Evolutionary conservation across 176 grass and related monocot species (phyloP).

Genomic region (Avena insularis): DNA sequence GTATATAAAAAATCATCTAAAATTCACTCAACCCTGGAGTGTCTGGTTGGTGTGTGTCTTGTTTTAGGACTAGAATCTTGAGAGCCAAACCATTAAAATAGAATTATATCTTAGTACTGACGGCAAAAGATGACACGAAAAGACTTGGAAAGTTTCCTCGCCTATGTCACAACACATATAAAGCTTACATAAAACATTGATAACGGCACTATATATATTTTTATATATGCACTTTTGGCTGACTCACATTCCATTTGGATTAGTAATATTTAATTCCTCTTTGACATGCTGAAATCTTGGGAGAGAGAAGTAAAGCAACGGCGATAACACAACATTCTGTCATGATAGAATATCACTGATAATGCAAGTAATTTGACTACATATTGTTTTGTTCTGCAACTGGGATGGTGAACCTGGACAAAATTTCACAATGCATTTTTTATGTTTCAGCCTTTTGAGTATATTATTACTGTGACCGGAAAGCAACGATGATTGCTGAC

Average conservation of each 20-base stretch:
- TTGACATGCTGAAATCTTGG: constrained; percentile 15
- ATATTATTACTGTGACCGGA: background rate
- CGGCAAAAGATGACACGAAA: no score
- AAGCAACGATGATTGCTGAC: background rate
- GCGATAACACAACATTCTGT: constrained; percentile 30
- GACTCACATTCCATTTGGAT: constrained; percentile 9
- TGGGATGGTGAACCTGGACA: background rate
- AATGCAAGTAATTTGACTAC: background rate
- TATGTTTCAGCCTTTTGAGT: background rate
- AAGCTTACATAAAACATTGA: background rate
- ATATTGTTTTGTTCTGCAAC: background rate
- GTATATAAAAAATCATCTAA: background rate
- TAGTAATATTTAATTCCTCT: background rate
- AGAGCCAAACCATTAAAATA: background rate
- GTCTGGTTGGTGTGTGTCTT: background rate
- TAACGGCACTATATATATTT: background rate
- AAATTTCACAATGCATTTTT: background rate
- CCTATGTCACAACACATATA: background rate
- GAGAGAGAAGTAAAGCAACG: constrained; percentile 43
- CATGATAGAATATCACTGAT: background rate
- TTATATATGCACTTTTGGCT: background rate
- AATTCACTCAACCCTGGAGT: background rate
- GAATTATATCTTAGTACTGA: no score
- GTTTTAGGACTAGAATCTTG: background rate
- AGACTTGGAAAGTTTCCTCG: background rate